Base-by-base conservation (phyloP, 441 rosid genomes). In the Pelargonium cotyledonis region DNA sequence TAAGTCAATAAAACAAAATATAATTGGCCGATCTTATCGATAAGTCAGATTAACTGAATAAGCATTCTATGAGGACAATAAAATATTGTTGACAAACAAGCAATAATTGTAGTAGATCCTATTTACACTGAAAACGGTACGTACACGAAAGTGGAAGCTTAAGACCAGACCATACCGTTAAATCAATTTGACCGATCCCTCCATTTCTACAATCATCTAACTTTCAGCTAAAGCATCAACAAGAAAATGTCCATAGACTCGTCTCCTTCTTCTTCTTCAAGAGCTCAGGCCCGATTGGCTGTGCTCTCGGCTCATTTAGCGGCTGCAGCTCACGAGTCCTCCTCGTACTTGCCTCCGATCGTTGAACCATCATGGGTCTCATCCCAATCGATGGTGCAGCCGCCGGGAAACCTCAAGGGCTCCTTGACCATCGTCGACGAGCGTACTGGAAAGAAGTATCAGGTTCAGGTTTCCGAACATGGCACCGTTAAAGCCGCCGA, bases 401-500 rank as follows among this genome's bases (percentile, higher is more conserved):
- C 88, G 3, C 83, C 87, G 8, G 83, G 81, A 4, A 82, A 85
- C 44, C 86, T 88, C 38, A 83, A 75, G 41, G 95, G 96, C 23
- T 63, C 73, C 3, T 78, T 95, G 76, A 81, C 84, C 64, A 73
- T 95, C 73, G 73, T 90, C 21, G 97, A 95, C 73, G 97, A 95
- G 31, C 81, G 95, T 55, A 88, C 95, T 5, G 93, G 91, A 0
- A 85, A 86, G 74, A 86, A 73, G 62, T 86, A 92, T 76, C 86
- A 79, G 73, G 65, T 92, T 40, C 82, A 77, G 16, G 86, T 90
- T n/a, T 80, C 97, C 31, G 71, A 78, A 15, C 71, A 89, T 46
- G 98, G 93, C 73, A 84, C 97, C 67, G 75, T 89, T 40, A 92
- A 80, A 78, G 83, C 99, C 68, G 68, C 88, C 67, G 96, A 95